Percentiles rank a stretch among this genome's conserved stretches.
Evolutionary conservation across 352 stramenopile genomes (phyloP).

Genomic region (Blastocystis sp.): DNA sequence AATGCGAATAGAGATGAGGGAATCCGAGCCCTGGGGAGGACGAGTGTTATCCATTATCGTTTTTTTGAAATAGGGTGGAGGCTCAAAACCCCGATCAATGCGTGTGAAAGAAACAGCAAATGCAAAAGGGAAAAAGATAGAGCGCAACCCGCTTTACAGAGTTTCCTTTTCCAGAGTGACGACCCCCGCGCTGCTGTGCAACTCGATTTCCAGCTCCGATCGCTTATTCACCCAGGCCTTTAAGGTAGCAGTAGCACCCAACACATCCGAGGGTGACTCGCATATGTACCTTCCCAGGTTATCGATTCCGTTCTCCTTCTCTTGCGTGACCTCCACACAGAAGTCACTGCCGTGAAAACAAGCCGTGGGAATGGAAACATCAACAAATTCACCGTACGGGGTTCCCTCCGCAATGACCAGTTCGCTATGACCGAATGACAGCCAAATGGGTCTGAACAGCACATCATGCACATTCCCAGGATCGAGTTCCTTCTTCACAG

Average conservation of each 20-base stretch:
- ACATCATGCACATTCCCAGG: too few relatives aligned
- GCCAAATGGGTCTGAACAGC: too few relatives aligned
- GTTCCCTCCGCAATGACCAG: not conserved
- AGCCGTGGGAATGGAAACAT: not conserved
- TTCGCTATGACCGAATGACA: not conserved
- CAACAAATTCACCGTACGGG: not conserved
- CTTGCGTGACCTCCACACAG: not conserved
- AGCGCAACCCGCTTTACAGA: too few relatives aligned
- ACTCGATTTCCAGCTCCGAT: conserved; percentile 2
- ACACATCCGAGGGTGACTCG: too few relatives aligned
- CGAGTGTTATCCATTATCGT: conserved; percentile 50
- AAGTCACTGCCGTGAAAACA: not conserved
- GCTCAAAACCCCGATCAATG: too few relatives aligned
- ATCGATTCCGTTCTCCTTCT: not conserved
- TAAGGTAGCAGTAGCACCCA: not conserved
- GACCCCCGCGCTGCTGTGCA: not conserved
- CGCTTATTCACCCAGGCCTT: not conserved
- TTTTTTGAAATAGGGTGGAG: not conserved
- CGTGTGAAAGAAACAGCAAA: too few relatives aligned
- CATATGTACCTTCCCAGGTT: not conserved
- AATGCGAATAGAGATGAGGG: conserved; percentile 64
- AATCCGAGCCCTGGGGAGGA: conserved; percentile 18
- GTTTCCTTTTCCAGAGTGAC: conserved; percentile 30
- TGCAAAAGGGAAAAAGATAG: too few relatives aligned
- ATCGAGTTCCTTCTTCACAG: too few relatives aligned